These are phyloP conservation scores for Saposhnikovia divaricata DNA, from an alignment of 129 eudicot genomes.

Conservation along the genomic window DNA sequence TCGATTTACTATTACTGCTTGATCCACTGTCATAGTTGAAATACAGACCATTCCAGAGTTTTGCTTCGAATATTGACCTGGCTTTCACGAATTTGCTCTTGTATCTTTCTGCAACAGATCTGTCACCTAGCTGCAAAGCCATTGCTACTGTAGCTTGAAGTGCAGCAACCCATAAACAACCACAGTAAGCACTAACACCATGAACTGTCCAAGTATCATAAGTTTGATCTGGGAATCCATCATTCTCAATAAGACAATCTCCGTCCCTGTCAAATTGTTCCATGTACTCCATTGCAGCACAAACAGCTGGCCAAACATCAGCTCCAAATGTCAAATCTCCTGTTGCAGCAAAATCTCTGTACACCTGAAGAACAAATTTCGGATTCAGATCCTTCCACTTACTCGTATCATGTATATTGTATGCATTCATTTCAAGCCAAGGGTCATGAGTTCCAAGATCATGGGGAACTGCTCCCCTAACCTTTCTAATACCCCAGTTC, in stretches of 20 bases:
- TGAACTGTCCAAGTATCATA: conserved; percentile 98
- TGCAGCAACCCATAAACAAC: conserved; percentile 86
- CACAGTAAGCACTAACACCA: conserved; percentile 92
- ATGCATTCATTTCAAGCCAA: conserved; percentile 99
- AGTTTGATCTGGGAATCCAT: conserved; percentile 95
- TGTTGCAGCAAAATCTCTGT: conserved; percentile 83
- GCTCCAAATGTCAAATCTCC: conserved; percentile 79
- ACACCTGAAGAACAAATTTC: conserved; percentile 90
- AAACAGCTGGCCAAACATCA: conserved; percentile 94
- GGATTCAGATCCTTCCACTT: conserved; percentile 96
- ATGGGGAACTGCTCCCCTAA: conserved; percentile 90
- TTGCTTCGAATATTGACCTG: conserved; percentile 48
- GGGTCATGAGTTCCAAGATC: conserved; percentile 99
- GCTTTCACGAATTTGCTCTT: conserved; percentile 53
- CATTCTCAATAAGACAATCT: conserved; percentile 78
- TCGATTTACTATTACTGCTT: conserved; percentile 81
- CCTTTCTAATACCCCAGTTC: conserved; percentile 79
- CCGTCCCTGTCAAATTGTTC: conserved; percentile 77
- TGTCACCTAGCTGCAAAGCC: conserved; percentile 82
- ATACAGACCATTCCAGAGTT: conserved; percentile 86
- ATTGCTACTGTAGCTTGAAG: conserved; percentile 91
- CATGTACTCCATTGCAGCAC: conserved; percentile 95
- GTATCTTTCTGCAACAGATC: conserved; percentile 56
- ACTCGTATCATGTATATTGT: conserved; percentile 92
- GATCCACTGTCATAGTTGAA: conserved; percentile 94